phyloP scores from a whole-genome alignment of 352 stramenopile species.

The Phytophthora niederhauseri region DNA sequence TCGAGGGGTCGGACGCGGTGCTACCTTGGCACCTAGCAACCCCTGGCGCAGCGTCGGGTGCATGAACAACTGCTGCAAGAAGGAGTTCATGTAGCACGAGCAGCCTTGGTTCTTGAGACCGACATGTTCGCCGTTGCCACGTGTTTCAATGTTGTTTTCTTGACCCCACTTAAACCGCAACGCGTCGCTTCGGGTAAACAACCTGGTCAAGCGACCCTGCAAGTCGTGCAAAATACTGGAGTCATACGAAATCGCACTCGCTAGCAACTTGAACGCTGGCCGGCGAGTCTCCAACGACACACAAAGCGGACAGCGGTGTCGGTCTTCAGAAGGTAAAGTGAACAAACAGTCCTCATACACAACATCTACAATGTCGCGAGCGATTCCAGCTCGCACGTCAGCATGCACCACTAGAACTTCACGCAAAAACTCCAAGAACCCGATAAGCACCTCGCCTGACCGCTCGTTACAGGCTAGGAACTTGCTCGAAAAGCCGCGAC shows the following conservation, averaged over 20 bases:
- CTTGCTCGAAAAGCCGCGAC: slow-evolving; percentile 75
- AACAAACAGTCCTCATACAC: slow-evolving; percentile 89
- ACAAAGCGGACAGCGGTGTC: slow-evolving; percentile 70
- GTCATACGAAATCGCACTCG: slow-evolving; percentile 77
- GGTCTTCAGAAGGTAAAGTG: slow-evolving; percentile 71
- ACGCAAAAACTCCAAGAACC: slow-evolving; percentile 79
- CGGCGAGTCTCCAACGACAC: slow-evolving; percentile 79
- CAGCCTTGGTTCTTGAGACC: slow-evolving; percentile 99
- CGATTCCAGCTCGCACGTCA: slow-evolving; percentile 56
- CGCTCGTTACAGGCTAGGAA: slow-evolving; percentile 79
- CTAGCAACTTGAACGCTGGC: slow-evolving; percentile 82
- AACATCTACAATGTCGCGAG: slow-evolving; percentile 72
- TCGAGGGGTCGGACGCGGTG: slow-evolving; percentile 49
- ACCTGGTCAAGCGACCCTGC: slow-evolving; percentile 50
- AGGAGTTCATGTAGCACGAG: slow-evolving; percentile 99
- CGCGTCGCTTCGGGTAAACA: slow-evolving; percentile 72
- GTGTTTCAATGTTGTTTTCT: slow-evolving; percentile 83
- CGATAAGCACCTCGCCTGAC: slow-evolving; percentile 70
- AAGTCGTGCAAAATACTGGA: slow-evolving; percentile 67
- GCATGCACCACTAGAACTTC: slow-evolving; percentile 69
- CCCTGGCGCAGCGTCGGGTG: slow-evolving; percentile 81
- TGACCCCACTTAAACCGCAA: slow-evolving; percentile 81
- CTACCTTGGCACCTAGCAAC: slow-evolving; percentile 74
- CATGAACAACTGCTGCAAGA: slow-evolving; percentile 98
- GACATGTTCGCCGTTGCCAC: slow-evolving; percentile 84